A percentile compares a stretch with the other conserved stretches of the same genome.
Conservation (phyloP, 371 early-diverging fungal genomes). For the Mortierella sp. region DNA sequence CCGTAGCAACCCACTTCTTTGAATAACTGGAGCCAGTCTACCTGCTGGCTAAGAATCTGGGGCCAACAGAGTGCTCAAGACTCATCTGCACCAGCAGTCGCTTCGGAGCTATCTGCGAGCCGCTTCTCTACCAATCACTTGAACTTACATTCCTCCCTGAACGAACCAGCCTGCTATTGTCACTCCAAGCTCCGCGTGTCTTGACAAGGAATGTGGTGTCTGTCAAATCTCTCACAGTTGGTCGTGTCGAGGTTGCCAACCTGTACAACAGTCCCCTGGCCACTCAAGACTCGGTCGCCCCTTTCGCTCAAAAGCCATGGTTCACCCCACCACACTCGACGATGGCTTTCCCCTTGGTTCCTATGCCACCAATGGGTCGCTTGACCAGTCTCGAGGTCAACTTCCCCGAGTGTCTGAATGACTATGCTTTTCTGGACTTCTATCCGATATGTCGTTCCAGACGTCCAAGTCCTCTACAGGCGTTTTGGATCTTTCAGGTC, state of each 20-base stretch:
- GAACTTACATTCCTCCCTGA: not conserved
- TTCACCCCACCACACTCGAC: not conserved
- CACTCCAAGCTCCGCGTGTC: not conserved
- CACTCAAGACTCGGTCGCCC: too few relatives aligned
- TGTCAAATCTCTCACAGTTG: not conserved
- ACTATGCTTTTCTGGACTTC: too few relatives aligned
- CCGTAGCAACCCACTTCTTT: not conserved
- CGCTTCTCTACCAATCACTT: not conserved
- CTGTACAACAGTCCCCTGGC: not conserved
- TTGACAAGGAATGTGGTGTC: not conserved
- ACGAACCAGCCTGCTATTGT: not conserved
- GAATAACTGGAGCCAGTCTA: not conserved
- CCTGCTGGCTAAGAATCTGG: not conserved
- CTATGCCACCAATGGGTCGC: too few relatives aligned
- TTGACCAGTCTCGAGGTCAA: too few relatives aligned
- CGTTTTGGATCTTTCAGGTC: too few relatives aligned
- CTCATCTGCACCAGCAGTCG: not conserved
- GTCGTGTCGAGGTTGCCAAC: not conserved
- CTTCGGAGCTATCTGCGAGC: not conserved
- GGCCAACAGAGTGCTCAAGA: not conserved
- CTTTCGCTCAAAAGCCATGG: not conserved
- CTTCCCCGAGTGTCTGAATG: too few relatives aligned
- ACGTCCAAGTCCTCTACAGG: too few relatives aligned
- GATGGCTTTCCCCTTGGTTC: too few relatives aligned
- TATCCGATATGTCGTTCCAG: too few relatives aligned